phyloP scores from a whole-genome alignment of 2,329 filamentous ascomycete genomes.

The Penicillium sp. region DNA sequence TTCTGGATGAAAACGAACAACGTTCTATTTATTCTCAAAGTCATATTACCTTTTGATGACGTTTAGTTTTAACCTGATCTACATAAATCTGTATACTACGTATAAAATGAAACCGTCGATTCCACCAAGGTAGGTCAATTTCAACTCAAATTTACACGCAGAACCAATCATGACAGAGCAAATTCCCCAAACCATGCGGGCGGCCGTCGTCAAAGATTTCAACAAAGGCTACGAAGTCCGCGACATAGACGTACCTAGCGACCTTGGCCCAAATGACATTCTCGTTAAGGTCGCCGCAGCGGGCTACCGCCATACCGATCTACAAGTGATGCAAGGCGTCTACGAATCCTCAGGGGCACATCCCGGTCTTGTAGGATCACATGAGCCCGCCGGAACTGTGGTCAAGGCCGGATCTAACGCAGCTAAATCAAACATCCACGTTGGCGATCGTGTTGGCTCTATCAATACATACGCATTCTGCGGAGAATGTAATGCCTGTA shows the following conservation, averaged over 20 bases:
- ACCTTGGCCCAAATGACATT: slow-evolving; percentile 15
- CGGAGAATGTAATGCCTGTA: slow-evolving; percentile 8
- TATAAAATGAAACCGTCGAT: too few relatives aligned
- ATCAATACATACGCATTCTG: slow-evolving; percentile 32
- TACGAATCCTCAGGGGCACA: slow-evolving; percentile 26
- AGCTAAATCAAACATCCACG: slow-evolving; percentile 23
- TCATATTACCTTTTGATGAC: too few relatives aligned
- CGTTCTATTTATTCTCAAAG: too few relatives aligned
- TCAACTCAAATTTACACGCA: too few relatives aligned
- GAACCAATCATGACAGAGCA: slow-evolving; percentile 5
- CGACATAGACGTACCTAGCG: slow-evolving; percentile 13
- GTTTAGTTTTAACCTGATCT: too few relatives aligned
- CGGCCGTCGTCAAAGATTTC: slow-evolving; percentile 19
- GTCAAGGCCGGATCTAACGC: slow-evolving; percentile 27
- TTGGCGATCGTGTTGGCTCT: slow-evolving; percentile 32
- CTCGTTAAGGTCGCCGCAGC: slow-evolving; percentile 16
- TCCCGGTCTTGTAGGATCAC: slow-evolving; percentile 30
- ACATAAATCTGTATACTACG: too few relatives aligned
- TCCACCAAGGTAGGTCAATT: too few relatives aligned
- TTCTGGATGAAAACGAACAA: too few relatives aligned
- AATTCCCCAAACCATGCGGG: slow-evolving; percentile 12
- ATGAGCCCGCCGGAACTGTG: slow-evolving; percentile 35
- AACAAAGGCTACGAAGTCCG: slow-evolving; percentile 21
- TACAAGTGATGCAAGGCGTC: slow-evolving; percentile 19
- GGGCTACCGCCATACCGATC: slow-evolving; percentile 20